Percentiles rank a stretch among this genome's conserved stretches.
phyloP scores from a whole-genome alignment of 352 stramenopile species.

The Phytophthora pseudosyringae region DNA sequence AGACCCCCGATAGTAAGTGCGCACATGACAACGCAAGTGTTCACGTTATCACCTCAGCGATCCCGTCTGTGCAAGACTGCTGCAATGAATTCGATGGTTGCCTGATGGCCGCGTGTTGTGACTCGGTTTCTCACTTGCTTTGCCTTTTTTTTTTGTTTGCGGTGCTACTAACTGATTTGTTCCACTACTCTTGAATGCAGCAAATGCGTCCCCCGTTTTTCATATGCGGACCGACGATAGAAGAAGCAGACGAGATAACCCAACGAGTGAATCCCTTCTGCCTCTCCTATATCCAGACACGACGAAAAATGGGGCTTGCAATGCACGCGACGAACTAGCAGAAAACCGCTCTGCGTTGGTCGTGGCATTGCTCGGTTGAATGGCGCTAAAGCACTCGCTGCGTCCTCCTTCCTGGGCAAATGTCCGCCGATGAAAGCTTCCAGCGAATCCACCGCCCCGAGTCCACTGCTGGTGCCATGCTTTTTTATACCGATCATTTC shows the following conservation, averaged over 20 bases:
- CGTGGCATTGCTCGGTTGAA: conserved; percentile 16
- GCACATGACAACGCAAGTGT: neutral
- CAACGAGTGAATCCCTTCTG: neutral
- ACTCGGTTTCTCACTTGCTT: conserved; percentile 2
- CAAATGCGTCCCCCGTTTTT: neutral
- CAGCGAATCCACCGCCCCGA: conserved; percentile 24
- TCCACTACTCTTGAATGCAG: neutral
- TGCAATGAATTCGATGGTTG: conserved; percentile 18
- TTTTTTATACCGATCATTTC: conserved; percentile 36
- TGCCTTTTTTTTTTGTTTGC: neutral
- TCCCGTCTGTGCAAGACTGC: conserved; percentile 6
- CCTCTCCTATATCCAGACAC: conserved; percentile 6
- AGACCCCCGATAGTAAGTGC: neutral
- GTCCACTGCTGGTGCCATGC: conserved; percentile 46
- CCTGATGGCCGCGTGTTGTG: conserved; percentile 2
- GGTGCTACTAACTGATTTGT: neutral
- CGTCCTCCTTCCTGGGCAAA: too few relatives aligned
- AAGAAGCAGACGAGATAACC: conserved; percentile 4
- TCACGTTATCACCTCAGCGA: neutral
- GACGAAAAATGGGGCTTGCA: conserved; percentile 10
- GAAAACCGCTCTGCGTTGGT: conserved; percentile 9
- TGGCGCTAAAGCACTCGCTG: conserved; percentile 9
- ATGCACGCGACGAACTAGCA: conserved; percentile 18
- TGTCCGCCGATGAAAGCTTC: conserved; percentile 26
- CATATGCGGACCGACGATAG: neutral